Evolutionary conservation across 1,284 basidiomycete species (phyloP).

Genomic region (Malassezia globosa): DNA sequence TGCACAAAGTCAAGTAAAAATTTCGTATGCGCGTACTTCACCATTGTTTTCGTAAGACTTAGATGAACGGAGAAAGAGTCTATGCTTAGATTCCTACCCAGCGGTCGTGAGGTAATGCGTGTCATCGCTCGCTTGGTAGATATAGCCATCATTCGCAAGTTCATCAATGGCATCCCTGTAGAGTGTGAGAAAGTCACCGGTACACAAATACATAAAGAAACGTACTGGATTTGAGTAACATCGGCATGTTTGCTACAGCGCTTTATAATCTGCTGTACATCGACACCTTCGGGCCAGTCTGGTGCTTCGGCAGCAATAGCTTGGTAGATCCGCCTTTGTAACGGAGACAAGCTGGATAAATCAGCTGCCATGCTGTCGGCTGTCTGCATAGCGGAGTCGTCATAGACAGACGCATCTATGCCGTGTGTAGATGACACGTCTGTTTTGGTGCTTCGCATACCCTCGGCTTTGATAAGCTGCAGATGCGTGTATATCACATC

Average conservation of each 20-base stretch:
- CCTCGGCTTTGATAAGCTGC: conserved; percentile 22
- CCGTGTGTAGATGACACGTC: not conserved
- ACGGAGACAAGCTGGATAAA: conserved; percentile 20
- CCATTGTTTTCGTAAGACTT: no score
- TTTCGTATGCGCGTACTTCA: no score
- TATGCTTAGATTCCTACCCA: conserved; percentile 3
- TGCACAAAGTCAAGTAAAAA: no score
- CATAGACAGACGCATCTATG: conserved; percentile 8
- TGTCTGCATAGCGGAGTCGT: conserved; percentile 23
- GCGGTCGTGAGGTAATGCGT: conserved; percentile 37
- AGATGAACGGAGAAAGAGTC: not conserved
- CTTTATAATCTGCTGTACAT: conserved; percentile 23
- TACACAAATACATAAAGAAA: no score
- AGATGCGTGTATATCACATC: conserved; percentile 52
- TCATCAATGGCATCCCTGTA: conserved; percentile 30
- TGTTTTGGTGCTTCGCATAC: conserved; percentile 12
- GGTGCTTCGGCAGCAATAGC: conserved; percentile 26
- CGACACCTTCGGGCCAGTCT: conserved; percentile 29
- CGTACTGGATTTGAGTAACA: conserved; percentile 18
- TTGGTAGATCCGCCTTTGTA: conserved; percentile 25
- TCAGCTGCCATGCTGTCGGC: conserved; percentile 20
- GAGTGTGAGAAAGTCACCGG: not conserved
- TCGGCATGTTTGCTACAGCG: conserved; percentile 24
- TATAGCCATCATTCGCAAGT: conserved; percentile 31
- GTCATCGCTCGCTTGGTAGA: conserved; percentile 36